These are phyloP conservation scores for Spathaspora sp. DNA, from an alignment of 805 yeast genomes.

Conservation along the genomic window DNA sequence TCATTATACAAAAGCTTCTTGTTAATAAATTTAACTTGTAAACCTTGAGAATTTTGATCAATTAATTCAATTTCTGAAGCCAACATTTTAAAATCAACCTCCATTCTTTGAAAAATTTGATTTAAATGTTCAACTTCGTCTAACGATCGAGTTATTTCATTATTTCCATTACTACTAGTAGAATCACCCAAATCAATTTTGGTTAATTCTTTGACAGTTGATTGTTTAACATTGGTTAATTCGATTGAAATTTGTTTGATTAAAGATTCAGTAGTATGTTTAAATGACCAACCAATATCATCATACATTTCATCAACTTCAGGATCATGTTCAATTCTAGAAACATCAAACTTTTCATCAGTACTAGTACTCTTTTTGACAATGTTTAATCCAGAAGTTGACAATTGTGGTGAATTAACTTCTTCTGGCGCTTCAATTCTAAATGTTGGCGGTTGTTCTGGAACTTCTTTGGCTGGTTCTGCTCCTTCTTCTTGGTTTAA, in stretches of 20 bases:
- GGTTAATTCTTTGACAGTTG: constrained; percentile 49
- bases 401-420: neutral
- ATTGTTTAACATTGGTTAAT: constrained; percentile 58
- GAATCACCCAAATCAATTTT: constrained; percentile 33
- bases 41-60: constrained; percentile 73
- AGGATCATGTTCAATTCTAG: constrained; percentile 23
- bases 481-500: neutral
- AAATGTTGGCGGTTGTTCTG: neutral
- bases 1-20: constrained; percentile 73
- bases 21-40: constrained; percentile 80
- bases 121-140: constrained; percentile 34
- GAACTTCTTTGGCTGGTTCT: neutral
- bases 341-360: neutral
- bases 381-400: constrained; percentile 13
- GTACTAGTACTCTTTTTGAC: constrained; percentile 5
- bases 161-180: constrained; percentile 22
- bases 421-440: neutral
- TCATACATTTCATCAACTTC: constrained; percentile 67
- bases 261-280: constrained; percentile 59
- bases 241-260: constrained; percentile 57
- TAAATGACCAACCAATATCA: constrained; percentile 72
- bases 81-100: constrained; percentile 37
- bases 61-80: constrained; percentile 66
- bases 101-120: constrained; percentile 38
- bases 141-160: constrained; percentile 30